These are phyloP conservation scores for Ganoderma resinaceum DNA, from an alignment of 1,284 basidiomycete genomes.

Conservation along the genomic window DNA sequence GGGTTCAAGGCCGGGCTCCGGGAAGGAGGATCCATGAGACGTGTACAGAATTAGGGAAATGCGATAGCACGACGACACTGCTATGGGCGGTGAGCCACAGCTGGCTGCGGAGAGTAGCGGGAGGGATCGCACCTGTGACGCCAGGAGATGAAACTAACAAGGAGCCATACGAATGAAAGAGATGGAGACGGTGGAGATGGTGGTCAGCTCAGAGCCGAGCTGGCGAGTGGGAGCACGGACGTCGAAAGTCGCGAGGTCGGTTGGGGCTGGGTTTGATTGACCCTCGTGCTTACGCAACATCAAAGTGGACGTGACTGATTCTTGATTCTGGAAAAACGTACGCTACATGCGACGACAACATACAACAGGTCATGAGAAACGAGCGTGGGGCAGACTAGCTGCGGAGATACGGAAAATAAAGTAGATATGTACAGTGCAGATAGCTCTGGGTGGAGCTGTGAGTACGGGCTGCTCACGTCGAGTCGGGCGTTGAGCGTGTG, in stretches of 20 bases:
- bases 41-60: conserved; percentile 25
- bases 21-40: conserved; percentile 59
- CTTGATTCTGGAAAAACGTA: conserved; percentile 26
- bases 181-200: conserved; percentile 17
- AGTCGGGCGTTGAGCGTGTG: not conserved
- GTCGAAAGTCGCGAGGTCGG: conserved; percentile 22
- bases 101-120: not conserved
- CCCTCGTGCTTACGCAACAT: conserved; percentile 36
- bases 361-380: conserved; percentile 3
- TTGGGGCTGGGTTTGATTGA: conserved; percentile 35
- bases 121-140: conserved; percentile 35
- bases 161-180: conserved; percentile 34
- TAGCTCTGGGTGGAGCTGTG: not conserved
- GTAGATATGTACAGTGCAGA: conserved; percentile 2
- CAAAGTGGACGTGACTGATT: conserved; percentile 28
- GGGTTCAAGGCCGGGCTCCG: conserved; percentile 80
- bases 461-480: not conserved
- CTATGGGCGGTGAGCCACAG: conserved; percentile 25
- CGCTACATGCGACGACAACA: conserved; percentile 5
- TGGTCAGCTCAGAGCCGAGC: conserved; percentile 34
- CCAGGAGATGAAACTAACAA: conserved; percentile 35
- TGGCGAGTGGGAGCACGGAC: conserved; percentile 21
- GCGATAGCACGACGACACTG: conserved; percentile 37
- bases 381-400: conserved; percentile 1
- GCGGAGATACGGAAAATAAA: conserved; percentile 16